Conservation (phyloP, 495 filamentous ascomycete genomes). For the Cairneyella variabilis region DNA sequence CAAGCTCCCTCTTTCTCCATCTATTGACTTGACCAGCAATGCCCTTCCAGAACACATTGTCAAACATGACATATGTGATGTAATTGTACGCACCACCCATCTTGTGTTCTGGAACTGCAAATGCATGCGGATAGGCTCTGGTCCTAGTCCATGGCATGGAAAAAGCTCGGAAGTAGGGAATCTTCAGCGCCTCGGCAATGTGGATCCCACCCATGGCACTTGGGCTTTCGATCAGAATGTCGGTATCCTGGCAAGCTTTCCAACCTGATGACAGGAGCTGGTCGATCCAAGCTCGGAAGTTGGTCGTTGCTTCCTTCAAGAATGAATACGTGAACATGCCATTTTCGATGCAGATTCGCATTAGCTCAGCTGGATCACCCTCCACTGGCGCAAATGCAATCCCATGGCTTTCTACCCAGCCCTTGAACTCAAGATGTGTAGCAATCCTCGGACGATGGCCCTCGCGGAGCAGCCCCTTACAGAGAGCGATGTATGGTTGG, state of each 20-base stretch:
- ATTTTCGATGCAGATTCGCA: constrained; percentile 93
- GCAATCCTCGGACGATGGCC: constrained; percentile 87
- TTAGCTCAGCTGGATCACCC: constrained; percentile 90
- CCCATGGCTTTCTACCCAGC: constrained; percentile 84
- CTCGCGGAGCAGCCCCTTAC: constrained; percentile 83
- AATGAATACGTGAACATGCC: constrained; percentile 97
- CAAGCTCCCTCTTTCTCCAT: constrained; percentile 80
- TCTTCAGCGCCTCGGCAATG: constrained; percentile 90
- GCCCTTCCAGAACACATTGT: constrained; percentile 94
- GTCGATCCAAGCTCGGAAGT: constrained; percentile 94
- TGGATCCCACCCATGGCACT: constrained; percentile 97
- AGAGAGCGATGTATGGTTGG: constrained; percentile 95
- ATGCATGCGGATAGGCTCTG: constrained; percentile 93
- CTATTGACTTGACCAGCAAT: constrained; percentile 89
- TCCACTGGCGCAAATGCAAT: constrained; percentile 88
- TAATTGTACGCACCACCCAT: constrained; percentile 95
- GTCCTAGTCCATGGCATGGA: constrained; percentile 99
- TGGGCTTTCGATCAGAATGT: constrained; percentile 92
- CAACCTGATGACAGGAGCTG: constrained; percentile 81
- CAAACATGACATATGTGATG: constrained; percentile 94
- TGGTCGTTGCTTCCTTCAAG: constrained; percentile 77
- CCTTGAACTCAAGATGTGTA: constrained; percentile 84
- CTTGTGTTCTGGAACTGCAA: constrained; percentile 89
- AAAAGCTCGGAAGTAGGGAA: constrained; percentile 97
- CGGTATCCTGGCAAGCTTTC: constrained; percentile 78